Base-by-base conservation (phyloP, 805 yeast species). In the Yarrowia sp. region DNA sequence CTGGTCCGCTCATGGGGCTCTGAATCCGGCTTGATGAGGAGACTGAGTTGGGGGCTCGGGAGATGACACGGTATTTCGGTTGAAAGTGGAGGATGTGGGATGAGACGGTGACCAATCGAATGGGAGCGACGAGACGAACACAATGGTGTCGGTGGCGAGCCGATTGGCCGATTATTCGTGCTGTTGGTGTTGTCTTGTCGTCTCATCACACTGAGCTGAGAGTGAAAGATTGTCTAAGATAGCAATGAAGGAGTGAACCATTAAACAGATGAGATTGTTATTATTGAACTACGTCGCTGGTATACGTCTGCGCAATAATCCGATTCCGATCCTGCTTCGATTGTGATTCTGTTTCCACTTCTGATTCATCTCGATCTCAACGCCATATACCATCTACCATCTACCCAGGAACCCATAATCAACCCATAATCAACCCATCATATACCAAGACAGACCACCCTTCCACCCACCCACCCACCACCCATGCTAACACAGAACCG, bases 401-500 rank as follows among this genome's bases (percentile, higher is more conserved):
- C 3, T 24, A 24, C 30, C 5, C 30, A 24, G 30, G 30, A 3
- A 24, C 30, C 38, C 38, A 36, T 36, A 9, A 36, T 36, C 47
- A 3, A 24, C 30, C 38, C 38, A 36, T 36, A 9, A 36, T 36
- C 47, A 19, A 12, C 15, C 47, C 30, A 24, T 24, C 30, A 24
- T 24, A 19, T 43, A 19, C n/a, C 47, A 5, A 14, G 9, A 10
- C 20, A 20, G 33, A 17, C 5, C 33, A 1, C n/a, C 19, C 52
- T 6, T 15, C 14, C 7, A 24, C 52, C 9, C 3, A 4, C 38
- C 13, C 38, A 3, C 3, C 38, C 38, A 36, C 30, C 30, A 24
- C 30, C n/a, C 38, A 36, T 46, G 44, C 66, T 40, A 67, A 38
- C 56, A 8, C 46, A 52, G 61, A 39, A 33, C 49, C 67, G 39